Evolutionary conservation across 495 filamentous ascomycete genomes (phyloP).

Genomic region (Tetracladium setigerum): DNA sequence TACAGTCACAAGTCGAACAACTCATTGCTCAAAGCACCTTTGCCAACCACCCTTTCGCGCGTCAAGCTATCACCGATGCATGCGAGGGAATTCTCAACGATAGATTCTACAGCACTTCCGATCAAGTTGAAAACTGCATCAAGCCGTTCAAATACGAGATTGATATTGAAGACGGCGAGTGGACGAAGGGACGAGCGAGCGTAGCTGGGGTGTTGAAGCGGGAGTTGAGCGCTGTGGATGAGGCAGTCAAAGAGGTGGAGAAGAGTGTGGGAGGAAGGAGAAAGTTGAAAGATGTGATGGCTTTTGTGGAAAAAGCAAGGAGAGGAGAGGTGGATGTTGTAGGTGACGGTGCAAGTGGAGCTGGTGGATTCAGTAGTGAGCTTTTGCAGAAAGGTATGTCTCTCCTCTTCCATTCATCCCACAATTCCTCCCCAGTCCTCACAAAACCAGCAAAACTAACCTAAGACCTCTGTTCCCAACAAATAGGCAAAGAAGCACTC

Average conservation of each 20-base stretch:
- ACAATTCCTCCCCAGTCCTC: background rate
- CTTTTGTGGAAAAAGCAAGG: constrained; percentile 80
- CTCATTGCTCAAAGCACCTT: constrained; percentile 77
- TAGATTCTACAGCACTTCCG: constrained; percentile 89
- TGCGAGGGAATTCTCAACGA: constrained; percentile 84
- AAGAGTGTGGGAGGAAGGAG: constrained; percentile 64
- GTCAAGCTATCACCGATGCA: constrained; percentile 84
- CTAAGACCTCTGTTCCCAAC: background rate
- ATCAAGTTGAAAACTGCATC: constrained; percentile 99
- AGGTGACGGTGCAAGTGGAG: constrained; percentile 72
- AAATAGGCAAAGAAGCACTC: constrained; percentile 84
- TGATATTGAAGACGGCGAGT: constrained; percentile 85
- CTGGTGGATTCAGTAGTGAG: constrained; percentile 83
- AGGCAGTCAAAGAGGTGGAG: constrained; percentile 68
- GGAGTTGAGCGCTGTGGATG: constrained; percentile 76
- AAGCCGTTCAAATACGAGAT: constrained; percentile 98
- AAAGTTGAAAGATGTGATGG: constrained; percentile 83
- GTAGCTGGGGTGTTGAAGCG: constrained; percentile 68
- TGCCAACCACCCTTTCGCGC: constrained; percentile 79
- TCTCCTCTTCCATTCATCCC: background rate
- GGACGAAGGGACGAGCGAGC: constrained; percentile 75
- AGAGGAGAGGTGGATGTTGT: constrained; percentile 79
- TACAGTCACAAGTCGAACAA: constrained; percentile 78
- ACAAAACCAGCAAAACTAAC: background rate
- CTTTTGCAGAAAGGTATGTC: constrained; percentile 68